Base-by-base conservation (phyloP, 1,284 basidiomycete genomes). In the Agroathelia rolfsii region DNA sequence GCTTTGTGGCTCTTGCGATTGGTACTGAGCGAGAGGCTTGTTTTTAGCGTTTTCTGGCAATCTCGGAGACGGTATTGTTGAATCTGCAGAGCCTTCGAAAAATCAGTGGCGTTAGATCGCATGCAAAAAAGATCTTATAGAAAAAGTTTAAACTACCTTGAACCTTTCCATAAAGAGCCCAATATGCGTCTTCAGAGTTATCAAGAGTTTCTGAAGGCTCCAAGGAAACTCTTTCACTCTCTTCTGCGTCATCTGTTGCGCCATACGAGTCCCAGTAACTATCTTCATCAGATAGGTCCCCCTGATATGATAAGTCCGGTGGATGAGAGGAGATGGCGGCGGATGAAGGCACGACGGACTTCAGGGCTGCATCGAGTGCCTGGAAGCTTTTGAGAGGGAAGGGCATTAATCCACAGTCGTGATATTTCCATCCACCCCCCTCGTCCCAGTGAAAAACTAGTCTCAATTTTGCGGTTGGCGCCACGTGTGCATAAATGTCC, bases 221-320 rank as follows among this genome's bases (percentile, higher is more conserved):
- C n/a, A n/a, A n/a, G n/a, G n/a, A n/a, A n/a, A n/a, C n/a, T n/a
- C n/a, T n/a, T n/a, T n/a, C 48, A 41, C 58, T n/a, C n/a, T n/a
- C n/a, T n/a, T n/a, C n/a, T n/a, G n/a, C 52, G 31, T 59, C 55
- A 30, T 49, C 50, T 25, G 56, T 44, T 7, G 43, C 42, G 8
- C 60, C 68, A 43, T 81, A 81, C 4, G 73, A 61, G 40, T 75
- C 62, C 78, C 79, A 82, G 47, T 82, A 82, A n/a, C 64, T 58
- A 30, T 68, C 58, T 27, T 72, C 67, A 8, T 63, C 64, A 20
- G 51, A 49, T 19, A 58, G 55, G 28, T 56, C 45, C 15, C 45
- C 37, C 4, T 37, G 30, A 38, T n/a, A n/a, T n/a, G 27, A 26
- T 27, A 18, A 32, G 14, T 27, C 25, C 22, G 22, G 16, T 10